Percentiles rank a stretch among this genome's conserved stretches.
These are phyloP conservation scores for Pyrenula massariospora DNA, from an alignment of 495 filamentous ascomycete species.

Conservation along the genomic window DNA sequence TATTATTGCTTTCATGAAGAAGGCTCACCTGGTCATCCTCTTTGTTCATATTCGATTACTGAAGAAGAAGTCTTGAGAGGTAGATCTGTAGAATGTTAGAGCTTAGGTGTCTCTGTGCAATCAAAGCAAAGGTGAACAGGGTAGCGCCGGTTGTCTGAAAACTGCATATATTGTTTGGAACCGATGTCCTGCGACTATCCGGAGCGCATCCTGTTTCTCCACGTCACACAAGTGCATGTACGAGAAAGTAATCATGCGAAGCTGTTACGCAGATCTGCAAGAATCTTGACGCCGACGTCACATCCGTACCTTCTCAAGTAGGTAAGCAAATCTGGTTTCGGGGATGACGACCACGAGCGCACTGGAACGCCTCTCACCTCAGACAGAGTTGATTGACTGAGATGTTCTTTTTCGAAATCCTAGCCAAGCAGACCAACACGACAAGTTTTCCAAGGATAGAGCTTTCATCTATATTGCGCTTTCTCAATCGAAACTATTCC, in stretches of 20 bases:
- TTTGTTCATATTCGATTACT: not conserved
- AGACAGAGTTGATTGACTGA: not conserved
- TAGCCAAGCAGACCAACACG: too few species aligned
- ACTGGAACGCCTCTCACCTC: not conserved
- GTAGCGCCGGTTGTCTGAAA: too few species aligned
- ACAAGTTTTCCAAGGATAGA: not conserved
- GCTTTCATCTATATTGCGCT: not conserved
- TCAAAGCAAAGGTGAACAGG: too few species aligned
- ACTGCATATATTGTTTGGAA: too few species aligned
- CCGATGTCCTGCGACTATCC: not conserved
- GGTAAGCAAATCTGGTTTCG: not conserved
- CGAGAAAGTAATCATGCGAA: not conserved
- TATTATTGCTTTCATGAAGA: not conserved
- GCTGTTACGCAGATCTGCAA: not conserved
- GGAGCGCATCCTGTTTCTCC: not conserved
- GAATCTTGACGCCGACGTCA: not conserved
- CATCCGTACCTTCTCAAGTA: not conserved
- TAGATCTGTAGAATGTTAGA: too few species aligned
- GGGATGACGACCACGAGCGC: not conserved
- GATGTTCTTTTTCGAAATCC: too few species aligned
- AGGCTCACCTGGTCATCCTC: not conserved
- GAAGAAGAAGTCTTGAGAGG: not conserved
- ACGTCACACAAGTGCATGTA: not conserved
- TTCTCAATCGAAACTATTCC: not conserved
- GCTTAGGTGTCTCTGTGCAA: too few species aligned